phyloP scores from a whole-genome alignment of 257 asterid species.

The Schizonepeta tenuifolia region DNA sequence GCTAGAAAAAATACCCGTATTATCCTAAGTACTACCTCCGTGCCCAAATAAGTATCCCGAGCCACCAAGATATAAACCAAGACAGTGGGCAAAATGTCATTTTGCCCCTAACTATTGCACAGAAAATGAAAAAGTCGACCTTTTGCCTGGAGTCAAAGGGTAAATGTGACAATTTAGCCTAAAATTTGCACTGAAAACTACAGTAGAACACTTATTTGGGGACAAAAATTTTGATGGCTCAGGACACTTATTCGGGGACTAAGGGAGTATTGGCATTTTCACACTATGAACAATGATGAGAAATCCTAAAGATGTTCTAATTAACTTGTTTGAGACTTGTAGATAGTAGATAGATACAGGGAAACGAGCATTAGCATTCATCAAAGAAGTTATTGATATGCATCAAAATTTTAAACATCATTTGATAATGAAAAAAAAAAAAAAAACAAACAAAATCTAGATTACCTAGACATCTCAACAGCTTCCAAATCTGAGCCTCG shows the following conservation, averaged over 20 bases:
- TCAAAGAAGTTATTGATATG: not conserved
- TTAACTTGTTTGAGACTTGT: not conserved
- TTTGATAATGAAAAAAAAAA: not conserved
- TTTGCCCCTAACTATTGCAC: too few relatives aligned
- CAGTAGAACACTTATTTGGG: too few relatives aligned
- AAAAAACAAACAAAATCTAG: not conserved
- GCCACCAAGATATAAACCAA: too few relatives aligned
- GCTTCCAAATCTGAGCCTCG: constrained; percentile 88
- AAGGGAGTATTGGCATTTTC: constrained; percentile 9
- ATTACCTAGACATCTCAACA: constrained; percentile 93
- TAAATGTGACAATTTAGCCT: too few relatives aligned
- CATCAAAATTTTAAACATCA: not conserved
- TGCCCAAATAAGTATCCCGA: too few relatives aligned
- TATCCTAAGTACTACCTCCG: too few relatives aligned
- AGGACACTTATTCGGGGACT: too few relatives aligned
- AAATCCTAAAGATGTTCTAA: not conserved
- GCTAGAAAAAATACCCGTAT: not conserved
- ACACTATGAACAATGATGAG: not conserved
- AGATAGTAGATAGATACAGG: not conserved
- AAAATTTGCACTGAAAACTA: too few relatives aligned
- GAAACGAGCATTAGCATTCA: constrained; percentile 7
- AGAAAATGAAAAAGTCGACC: too few relatives aligned
- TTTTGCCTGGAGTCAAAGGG: too few relatives aligned
- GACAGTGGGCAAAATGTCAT: too few relatives aligned
- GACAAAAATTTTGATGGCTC: too few relatives aligned